phyloP scores from a whole-genome alignment of 441 rosid species.

The Viola pubescens region DNA sequence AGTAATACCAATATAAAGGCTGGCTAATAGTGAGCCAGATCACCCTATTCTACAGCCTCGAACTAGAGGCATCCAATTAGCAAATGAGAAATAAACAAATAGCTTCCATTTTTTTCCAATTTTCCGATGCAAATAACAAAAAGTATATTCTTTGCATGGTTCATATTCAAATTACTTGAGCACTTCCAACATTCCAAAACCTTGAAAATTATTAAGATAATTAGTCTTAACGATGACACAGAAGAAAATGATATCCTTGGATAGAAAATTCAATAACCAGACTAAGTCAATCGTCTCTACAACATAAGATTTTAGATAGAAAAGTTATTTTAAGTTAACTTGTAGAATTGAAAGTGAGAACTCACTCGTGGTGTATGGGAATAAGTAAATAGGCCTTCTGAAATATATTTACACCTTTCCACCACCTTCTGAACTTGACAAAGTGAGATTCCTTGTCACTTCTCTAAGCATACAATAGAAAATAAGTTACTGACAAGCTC shows the following conservation, averaged over 20 bases:
- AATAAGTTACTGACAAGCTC: conserved; percentile 8
- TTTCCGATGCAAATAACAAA: too few relatives aligned
- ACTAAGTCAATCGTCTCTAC: neutral
- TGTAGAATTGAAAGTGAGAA: conserved; percentile 8
- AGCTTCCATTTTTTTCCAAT: too few relatives aligned
- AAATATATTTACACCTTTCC: conserved; percentile 83
- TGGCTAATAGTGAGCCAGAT: neutral
- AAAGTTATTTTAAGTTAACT: too few relatives aligned
- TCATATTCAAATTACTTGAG: too few relatives aligned
- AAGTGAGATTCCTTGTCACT: conserved; percentile 50
- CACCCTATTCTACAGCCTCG: too few relatives aligned
- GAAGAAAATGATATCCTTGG: neutral
- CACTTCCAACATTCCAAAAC: too few relatives aligned
- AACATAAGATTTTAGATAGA: too few relatives aligned
- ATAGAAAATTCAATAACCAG: neutral
- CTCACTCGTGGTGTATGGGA: conserved; percentile 93
- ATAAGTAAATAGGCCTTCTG: conserved; percentile 78
- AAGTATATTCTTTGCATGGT: too few relatives aligned
- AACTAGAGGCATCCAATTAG: too few relatives aligned
- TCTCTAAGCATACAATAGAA: conserved; percentile 31
- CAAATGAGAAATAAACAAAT: too few relatives aligned
- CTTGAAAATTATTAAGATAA: too few relatives aligned
- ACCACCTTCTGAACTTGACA: conserved; percentile 93
- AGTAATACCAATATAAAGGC: neutral
- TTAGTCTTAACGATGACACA: too few relatives aligned